Evolutionary conservation across 1,139 yeast genomes (phyloP).

Genomic region (Saccharomyces hybrid): DNA sequence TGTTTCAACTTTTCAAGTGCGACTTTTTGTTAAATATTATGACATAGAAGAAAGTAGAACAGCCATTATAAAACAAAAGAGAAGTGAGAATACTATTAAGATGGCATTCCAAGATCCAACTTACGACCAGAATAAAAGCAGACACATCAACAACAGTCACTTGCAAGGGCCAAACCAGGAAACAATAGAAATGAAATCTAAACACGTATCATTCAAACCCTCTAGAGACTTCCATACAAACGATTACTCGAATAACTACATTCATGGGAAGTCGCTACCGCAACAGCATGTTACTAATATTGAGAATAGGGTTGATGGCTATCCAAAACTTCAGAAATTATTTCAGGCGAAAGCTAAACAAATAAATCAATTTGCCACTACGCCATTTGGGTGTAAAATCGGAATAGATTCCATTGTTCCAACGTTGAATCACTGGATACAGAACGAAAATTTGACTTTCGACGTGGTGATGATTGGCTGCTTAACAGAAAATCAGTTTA

Average conservation of each 20-base stretch:
- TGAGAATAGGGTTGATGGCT: constrained; percentile 63
- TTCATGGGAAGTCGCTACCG: constrained; percentile 57
- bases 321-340: constrained; percentile 69
- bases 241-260: constrained; percentile 64
- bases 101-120: background rate
- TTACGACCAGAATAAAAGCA: background rate
- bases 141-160: background rate
- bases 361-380: constrained; percentile 44
- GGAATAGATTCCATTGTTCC: constrained; percentile 46
- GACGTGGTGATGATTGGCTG: constrained; percentile 93
- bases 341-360: constrained; percentile 52
- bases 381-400: constrained; percentile 59
- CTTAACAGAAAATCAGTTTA: constrained; percentile 60
- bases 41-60: background rate
- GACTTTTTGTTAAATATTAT: background rate
- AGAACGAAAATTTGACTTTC: constrained; percentile 49
- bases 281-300: constrained; percentile 58
- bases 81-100: background rate
- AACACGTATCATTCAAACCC: constrained; percentile 22
- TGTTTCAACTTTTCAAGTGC: background rate
- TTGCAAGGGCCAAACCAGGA: background rate
- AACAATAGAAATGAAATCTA: constrained; percentile 4
- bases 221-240: constrained; percentile 32
- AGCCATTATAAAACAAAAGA: background rate
- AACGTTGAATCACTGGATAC: constrained; percentile 54